phyloP scores from a whole-genome alignment of 306 rosid genomes.

The Pyrus communis region DNA sequence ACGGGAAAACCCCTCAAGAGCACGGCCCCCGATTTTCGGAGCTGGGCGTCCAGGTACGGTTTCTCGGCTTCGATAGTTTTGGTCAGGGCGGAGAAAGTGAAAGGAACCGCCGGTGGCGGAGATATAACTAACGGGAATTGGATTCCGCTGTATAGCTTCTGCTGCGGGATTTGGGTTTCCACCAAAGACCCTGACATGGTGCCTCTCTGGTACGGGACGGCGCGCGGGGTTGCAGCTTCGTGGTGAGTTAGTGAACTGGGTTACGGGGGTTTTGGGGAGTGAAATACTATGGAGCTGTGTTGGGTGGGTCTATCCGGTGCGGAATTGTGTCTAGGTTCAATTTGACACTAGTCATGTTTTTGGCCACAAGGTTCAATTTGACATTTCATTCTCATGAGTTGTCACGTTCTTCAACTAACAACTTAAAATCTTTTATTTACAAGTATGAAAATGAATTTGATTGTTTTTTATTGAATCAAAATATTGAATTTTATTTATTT shows the following conservation, averaged over 20 bases:
- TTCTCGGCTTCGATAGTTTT: conserved; percentile 38
- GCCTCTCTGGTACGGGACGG: not conserved
- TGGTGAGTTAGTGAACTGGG: not conserved
- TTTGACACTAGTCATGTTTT: not conserved
- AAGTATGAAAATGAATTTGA: no score
- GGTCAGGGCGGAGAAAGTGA: conserved; percentile 19
- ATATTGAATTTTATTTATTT: no score
- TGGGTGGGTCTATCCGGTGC: not conserved
- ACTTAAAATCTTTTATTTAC: no score
- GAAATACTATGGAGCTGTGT: not conserved
- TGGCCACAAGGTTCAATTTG: no score
- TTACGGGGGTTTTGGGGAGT: not conserved
- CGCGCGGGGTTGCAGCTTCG: not conserved
- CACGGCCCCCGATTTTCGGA: conserved; percentile 57
- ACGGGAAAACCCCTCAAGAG: conserved; percentile 57
- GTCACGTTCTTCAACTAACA: no score
- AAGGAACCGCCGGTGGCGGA: conserved; percentile 13
- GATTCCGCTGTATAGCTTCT: conserved; percentile 44
- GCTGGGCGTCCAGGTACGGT: conserved; percentile 36
- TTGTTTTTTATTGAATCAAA: no score
- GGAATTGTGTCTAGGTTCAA: not conserved
- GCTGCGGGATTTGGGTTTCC: conserved; percentile 46
- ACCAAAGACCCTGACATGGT: conserved; percentile 19
- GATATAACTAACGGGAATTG: conserved; percentile 44
- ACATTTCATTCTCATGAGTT: no score